phyloP scores from a whole-genome alignment of 1,139 yeast species.

The Saccharomyces pastorianus region DNA sequence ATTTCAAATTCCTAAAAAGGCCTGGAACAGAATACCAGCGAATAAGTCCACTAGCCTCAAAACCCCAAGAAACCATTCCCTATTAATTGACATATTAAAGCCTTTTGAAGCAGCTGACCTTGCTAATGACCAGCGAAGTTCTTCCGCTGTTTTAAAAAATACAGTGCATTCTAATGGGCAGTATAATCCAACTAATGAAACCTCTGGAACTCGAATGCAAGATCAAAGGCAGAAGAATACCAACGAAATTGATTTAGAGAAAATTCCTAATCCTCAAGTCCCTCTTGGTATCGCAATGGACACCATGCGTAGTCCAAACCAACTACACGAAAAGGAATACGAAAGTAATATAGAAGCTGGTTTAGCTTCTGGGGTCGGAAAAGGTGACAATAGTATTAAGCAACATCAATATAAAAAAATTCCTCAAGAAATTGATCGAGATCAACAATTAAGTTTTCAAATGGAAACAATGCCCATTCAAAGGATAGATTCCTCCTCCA shows the following conservation, averaged over 20 bases:
- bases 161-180: background rate
- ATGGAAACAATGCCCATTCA: background rate
- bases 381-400: background rate
- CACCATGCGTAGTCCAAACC: background rate
- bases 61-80: background rate
- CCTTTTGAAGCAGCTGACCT: background rate
- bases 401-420: background rate
- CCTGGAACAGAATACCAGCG: background rate
- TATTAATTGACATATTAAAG: background rate
- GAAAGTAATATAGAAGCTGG: background rate
- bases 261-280: background rate
- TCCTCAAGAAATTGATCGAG: background rate
- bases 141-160: background rate
- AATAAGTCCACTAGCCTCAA: background rate
- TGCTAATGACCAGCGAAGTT: background rate
- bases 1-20: constrained; percentile 10
- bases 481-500: constrained; percentile 7
- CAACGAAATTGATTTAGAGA: background rate
- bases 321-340: background rate
- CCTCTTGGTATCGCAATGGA: background rate
- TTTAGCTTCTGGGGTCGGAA: constrained; percentile 4
- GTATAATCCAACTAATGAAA: background rate
- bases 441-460: background rate
- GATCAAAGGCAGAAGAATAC: background rate
- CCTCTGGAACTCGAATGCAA: background rate